A percentile compares a stretch with the other conserved stretches of the same genome.
Evolutionary conservation across 179 eudicot species (phyloP).

Genomic region (Nepenthes alata): DNA sequence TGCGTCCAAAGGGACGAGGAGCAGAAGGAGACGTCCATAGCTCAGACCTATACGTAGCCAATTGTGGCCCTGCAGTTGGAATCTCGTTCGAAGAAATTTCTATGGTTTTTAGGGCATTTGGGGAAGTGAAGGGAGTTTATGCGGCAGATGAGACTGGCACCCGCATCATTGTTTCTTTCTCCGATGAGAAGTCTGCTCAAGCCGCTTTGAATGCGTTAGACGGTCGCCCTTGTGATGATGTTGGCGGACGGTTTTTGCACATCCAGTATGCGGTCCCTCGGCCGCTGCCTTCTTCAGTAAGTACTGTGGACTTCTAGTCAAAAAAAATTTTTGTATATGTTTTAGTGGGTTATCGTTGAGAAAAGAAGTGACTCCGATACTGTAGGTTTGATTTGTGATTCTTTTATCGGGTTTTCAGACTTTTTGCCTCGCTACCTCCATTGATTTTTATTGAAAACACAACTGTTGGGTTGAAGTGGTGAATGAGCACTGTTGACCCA

Average conservation of each 20-base stretch:
- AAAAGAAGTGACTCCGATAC: no score
- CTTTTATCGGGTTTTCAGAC: no score
- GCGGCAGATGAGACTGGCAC: constrained; percentile 76
- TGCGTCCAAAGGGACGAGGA: constrained; percentile 33
- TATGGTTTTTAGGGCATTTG: constrained; percentile 47
- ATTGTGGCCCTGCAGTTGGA: constrained; percentile 91
- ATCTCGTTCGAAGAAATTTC: constrained; percentile 54
- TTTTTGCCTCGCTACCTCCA: no score
- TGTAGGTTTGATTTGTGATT: no score
- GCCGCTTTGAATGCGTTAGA: constrained; percentile 57
- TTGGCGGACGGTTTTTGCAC: constrained; percentile 59
- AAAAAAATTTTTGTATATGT: no score
- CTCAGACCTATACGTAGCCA: constrained; percentile 78
- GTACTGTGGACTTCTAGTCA: background rate
- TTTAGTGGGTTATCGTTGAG: no score
- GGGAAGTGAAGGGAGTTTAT: constrained; percentile 55
- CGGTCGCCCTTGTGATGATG: constrained; percentile 40
- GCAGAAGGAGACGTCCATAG: constrained; percentile 14
- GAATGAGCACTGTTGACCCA: no score
- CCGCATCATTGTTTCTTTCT: constrained; percentile 68
- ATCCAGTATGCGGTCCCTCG: constrained; percentile 65
- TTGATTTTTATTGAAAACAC: no score
- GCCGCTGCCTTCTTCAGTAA: constrained; percentile 36
- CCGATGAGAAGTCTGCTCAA: constrained; percentile 34
- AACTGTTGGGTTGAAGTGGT: no score